These are phyloP conservation scores for Trametes cubensis DNA, from an alignment of 768 basidiomycete genomes.

Conservation along the genomic window DNA sequence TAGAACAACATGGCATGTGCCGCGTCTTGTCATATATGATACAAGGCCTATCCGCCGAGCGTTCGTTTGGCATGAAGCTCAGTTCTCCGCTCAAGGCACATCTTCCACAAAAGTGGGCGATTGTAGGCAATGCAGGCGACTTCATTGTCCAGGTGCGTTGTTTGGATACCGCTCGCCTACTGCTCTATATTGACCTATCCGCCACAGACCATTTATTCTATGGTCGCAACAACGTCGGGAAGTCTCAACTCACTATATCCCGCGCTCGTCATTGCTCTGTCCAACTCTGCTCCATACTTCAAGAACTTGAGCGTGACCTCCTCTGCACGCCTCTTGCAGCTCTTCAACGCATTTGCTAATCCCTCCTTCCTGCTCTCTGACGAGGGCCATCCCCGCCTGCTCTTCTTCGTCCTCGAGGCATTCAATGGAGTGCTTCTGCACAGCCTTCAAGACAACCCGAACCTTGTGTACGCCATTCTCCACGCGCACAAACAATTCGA, in stretches of 20 bases:
- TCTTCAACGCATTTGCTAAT: constrained; percentile 90
- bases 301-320: constrained; percentile 79
- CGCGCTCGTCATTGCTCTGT: constrained; percentile 85
- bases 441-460: constrained; percentile 81
- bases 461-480: constrained; percentile 84
- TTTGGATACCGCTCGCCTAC: not conserved
- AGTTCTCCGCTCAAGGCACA: constrained; percentile 63
- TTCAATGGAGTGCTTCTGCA: constrained; percentile 86
- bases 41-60: constrained; percentile 87
- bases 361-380: constrained; percentile 89
- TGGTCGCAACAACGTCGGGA: constrained; percentile 88
- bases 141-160: constrained; percentile 80
- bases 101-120: constrained; percentile 77
- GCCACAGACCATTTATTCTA: constrained; percentile 79
- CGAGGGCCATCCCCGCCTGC: constrained; percentile 90
- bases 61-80: constrained; percentile 72
- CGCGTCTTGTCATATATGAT: constrained; percentile 89
- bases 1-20: constrained; percentile 91
- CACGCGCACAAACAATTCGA: constrained; percentile 85
- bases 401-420: constrained; percentile 94
- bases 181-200: constrained; percentile 9
- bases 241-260: constrained; percentile 84
- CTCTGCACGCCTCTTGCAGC: constrained; percentile 81
- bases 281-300: constrained; percentile 87
- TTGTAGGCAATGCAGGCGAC: constrained; percentile 75